Evolutionary conservation across 805 yeast species (phyloP), one percentile per base, ranked within the genome.

Genomic region (Cyberlindnera americana): DNA sequence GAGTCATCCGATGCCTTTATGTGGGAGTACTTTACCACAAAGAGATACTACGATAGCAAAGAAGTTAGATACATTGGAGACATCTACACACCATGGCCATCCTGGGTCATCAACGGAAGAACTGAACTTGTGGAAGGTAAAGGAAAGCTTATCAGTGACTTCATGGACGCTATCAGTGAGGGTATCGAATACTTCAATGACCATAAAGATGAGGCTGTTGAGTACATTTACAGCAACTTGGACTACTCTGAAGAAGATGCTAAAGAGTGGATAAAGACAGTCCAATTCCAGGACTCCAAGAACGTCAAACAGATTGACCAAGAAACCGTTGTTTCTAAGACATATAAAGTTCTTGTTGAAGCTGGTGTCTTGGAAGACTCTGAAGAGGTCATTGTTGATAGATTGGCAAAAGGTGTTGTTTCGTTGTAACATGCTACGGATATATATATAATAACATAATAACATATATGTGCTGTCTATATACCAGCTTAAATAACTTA

Each of bases 21-120:
- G 95, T 89, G 97, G 97, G 97, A 89, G 56, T 75, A 84, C 62
- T 89, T 89, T 67, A 89, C 97, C 1, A 78, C 90, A 24, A 89
- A 89, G 57, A 78, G 77, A 58, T 89, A 85, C 65, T 87, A 84
- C 60, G 96, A 86, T 54, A 72, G 65, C 40, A 73, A 77, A 16
- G 96, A 88, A 53, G 81, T 90, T 63, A 86, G 83, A 63, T 69
- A 75, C 50, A 79, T 89, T 44, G 97, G 95, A 13, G 86, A 84
- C 49, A 88, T 89, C 41, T 85, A 83, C 63, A 89, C 97, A 1
- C 97, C 97, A 15, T 89, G 97, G 97, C 91, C 96, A 10, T 84
- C 95, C 2, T 89, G 96, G 96, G 90, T 87, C 13, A 71, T 88
- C 35, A 77, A 78, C 16, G 78, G 78, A 5, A 61, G 71, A 38